phyloP scores from a whole-genome alignment of 805 yeast genomes.

The Saccharomyces mikatae region DNA sequence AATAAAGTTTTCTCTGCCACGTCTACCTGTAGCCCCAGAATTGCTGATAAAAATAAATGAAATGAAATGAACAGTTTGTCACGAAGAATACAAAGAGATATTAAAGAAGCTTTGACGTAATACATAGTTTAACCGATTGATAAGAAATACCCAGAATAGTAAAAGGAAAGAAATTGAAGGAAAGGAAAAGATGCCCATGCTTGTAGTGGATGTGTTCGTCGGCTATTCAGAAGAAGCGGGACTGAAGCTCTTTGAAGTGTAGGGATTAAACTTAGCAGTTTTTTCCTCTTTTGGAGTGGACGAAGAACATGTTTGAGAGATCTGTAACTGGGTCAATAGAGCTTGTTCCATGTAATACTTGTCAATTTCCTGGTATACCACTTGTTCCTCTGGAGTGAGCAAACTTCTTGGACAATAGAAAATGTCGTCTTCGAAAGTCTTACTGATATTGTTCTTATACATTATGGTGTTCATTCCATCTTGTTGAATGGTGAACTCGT shows the following conservation, averaged over 20 bases:
- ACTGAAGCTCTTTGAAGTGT: slow-evolving; percentile 54
- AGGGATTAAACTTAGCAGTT: slow-evolving; percentile 54
- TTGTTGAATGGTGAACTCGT: neutral
- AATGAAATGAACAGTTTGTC: neutral
- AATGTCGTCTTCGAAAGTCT: slow-evolving; percentile 28
- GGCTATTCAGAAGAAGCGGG: slow-evolving; percentile 32
- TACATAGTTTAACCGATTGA: neutral
- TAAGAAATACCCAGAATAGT: neutral
- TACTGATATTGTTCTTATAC: slow-evolving; percentile 21
- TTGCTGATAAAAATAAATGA: neutral
- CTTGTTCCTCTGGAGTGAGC: slow-evolving; percentile 22
- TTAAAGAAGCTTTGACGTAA: neutral
- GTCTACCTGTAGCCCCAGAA: neutral
- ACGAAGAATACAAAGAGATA: neutral
- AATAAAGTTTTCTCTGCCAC: neutral
- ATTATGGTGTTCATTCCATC: slow-evolving; percentile 15
- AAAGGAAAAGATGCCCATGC: neutral
- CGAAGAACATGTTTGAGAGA: slow-evolving; percentile 5
- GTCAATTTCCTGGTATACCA: slow-evolving; percentile 23
- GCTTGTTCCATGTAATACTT: slow-evolving; percentile 15
- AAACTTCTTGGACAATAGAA: slow-evolving; percentile 28
- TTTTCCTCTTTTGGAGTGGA: slow-evolving; percentile 4
- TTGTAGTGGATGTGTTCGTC: neutral
- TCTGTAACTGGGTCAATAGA: slow-evolving; percentile 2
- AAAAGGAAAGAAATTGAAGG: neutral